phyloP scores from a whole-genome alignment of 306 rosid genomes.

The Gastrolobium bilobum region DNA sequence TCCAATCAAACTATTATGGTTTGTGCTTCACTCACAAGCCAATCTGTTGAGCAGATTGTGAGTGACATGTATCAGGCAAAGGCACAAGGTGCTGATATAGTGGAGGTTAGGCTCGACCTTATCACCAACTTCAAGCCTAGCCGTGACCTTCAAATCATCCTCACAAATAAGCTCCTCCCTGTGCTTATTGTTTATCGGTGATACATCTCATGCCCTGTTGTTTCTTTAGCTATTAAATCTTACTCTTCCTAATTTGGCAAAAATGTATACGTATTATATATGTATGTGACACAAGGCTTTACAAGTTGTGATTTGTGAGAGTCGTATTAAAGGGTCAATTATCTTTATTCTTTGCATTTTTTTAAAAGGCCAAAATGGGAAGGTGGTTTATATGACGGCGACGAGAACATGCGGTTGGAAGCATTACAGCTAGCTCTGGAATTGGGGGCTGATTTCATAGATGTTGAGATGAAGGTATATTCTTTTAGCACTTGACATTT shows the following conservation, averaged over 20 bases:
- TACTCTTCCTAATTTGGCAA: too few relatives aligned
- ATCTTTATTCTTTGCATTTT: neutral
- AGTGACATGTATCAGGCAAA: slow-evolving; percentile 56
- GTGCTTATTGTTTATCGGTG: slow-evolving; percentile 48
- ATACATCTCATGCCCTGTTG: neutral
- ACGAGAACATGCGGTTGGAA: slow-evolving; percentile 47
- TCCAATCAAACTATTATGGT: slow-evolving; percentile 31
- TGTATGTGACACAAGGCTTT: too few relatives aligned
- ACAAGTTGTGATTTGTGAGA: too few relatives aligned
- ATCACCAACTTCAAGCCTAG: slow-evolving; percentile 51
- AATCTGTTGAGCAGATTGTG: slow-evolving; percentile 50
- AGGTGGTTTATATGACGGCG: slow-evolving; percentile 51
- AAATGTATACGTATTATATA: too few relatives aligned
- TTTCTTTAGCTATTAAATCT: neutral
- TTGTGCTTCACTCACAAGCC: slow-evolving; percentile 52
- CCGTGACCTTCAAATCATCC: slow-evolving; percentile 50
- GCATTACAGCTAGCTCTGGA: slow-evolving; percentile 48
- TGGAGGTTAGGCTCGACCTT: slow-evolving; percentile 52
- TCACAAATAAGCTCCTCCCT: slow-evolving; percentile 51
- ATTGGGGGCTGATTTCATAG: slow-evolving; percentile 63
- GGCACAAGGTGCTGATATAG: slow-evolving; percentile 60
- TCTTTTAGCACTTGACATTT: neutral
- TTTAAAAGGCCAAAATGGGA: slow-evolving; percentile 47
- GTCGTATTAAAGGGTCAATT: too few relatives aligned
- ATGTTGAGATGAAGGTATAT: slow-evolving; percentile 56